Evolutionary conservation across 2,329 filamentous ascomycete species (phyloP).

Genomic region (Leptographium lundbergii): DNA sequence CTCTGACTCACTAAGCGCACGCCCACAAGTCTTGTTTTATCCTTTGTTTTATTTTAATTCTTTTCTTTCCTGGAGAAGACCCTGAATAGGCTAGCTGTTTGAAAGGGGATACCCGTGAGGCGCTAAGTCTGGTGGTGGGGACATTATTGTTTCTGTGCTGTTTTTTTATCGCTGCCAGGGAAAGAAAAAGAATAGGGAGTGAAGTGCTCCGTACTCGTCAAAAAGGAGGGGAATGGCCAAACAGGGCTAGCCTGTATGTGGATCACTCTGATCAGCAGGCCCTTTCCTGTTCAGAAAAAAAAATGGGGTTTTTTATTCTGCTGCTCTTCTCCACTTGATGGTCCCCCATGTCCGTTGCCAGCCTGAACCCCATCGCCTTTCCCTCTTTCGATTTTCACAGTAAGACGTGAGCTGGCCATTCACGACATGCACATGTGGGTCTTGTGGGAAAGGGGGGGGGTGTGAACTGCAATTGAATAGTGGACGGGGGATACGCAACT

Average conservation of each 20-base stretch:
- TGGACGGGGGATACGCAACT: constrained; percentile 6
- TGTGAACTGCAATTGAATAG: not conserved
- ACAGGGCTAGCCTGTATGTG: not conserved
- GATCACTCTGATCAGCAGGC: constrained; percentile 7
- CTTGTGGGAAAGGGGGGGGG: not conserved
- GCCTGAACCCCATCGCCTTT: constrained; percentile 1
- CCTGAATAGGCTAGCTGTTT: not conserved
- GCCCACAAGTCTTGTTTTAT: not conserved
- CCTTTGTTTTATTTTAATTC: not conserved
- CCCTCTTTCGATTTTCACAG: not conserved
- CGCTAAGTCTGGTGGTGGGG: not conserved
- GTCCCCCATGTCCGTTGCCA: not conserved
- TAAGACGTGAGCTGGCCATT: constrained; percentile 1
- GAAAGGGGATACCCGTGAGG: constrained; percentile 1
- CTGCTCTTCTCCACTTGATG: not conserved
- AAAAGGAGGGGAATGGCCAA: not conserved
- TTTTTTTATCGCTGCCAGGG: not conserved
- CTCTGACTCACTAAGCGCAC: constrained; percentile 1
- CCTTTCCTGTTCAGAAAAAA: constrained; percentile 1
- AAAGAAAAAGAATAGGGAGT: not conserved
- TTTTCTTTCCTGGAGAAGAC: not conserved
- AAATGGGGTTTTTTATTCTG: constrained; percentile 1
- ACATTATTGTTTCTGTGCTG: not conserved
- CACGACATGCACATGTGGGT: constrained; percentile 7
- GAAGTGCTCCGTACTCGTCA: too few species aligned